These are phyloP conservation scores for Ascochyta pisi DNA, from an alignment of 2,329 filamentous ascomycete species.

Conservation along the genomic window DNA sequence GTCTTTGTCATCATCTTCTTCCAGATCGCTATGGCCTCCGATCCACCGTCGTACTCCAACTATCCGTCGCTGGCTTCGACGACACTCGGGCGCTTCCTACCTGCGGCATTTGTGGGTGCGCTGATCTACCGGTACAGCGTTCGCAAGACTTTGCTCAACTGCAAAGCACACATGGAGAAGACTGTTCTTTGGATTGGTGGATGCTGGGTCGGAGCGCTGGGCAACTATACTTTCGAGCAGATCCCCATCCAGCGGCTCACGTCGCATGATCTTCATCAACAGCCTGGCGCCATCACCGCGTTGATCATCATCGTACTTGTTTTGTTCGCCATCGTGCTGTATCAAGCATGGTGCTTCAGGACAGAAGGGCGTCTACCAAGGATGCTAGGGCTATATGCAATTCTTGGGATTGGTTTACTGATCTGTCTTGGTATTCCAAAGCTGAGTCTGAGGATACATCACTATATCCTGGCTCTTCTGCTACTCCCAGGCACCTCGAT, in stretches of 20 bases:
- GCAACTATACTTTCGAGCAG: slow-evolving; percentile 42
- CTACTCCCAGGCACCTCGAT: slow-evolving; percentile 87
- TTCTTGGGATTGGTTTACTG: slow-evolving; percentile 80
- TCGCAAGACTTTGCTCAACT: slow-evolving; percentile 33
- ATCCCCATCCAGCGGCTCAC: slow-evolving; percentile 48
- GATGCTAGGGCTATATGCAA: slow-evolving; percentile 79
- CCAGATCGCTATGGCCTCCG: slow-evolving; percentile 47
- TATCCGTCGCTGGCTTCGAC: slow-evolving; percentile 43
- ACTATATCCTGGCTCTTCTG: slow-evolving; percentile 90
- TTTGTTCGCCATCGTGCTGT: slow-evolving; percentile 35
- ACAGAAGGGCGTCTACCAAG: slow-evolving; percentile 62
- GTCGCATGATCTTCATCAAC: slow-evolving; percentile 45
- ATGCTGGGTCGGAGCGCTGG: slow-evolving; percentile 45
- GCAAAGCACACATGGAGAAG: slow-evolving; percentile 47
- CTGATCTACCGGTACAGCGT: slow-evolving; percentile 41
- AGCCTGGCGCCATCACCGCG: slow-evolving; percentile 47
- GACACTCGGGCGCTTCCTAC: slow-evolving; percentile 42
- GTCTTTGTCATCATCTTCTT: slow-evolving; percentile 44
- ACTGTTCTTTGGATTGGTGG: slow-evolving; percentile 47
- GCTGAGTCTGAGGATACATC: slow-evolving; percentile 87
- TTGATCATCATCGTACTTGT: slow-evolving; percentile 43
- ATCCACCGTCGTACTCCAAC: slow-evolving; percentile 39
- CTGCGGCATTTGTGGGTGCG: slow-evolving; percentile 39
- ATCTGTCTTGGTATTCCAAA: slow-evolving; percentile 75
- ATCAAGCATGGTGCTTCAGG: slow-evolving; percentile 45